Conservation (phyloP, 2,329 filamentous ascomycete genomes). For the Didymella glomerata region DNA sequence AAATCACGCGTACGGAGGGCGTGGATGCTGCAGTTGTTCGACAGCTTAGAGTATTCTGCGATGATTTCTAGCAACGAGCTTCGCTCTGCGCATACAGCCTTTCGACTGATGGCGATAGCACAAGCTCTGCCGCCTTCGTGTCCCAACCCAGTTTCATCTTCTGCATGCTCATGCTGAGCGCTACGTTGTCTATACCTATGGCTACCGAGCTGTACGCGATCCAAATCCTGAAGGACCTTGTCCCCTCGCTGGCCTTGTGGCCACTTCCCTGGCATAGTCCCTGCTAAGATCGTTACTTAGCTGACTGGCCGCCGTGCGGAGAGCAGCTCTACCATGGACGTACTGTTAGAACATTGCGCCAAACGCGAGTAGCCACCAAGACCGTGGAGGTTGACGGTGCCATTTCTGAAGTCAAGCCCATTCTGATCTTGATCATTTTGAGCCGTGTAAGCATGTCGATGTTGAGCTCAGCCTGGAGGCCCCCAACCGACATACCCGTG, state of each 20-base stretch:
- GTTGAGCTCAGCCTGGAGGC: neutral
- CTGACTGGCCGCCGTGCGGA: neutral
- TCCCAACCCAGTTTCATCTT: neutral
- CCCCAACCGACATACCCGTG: neutral
- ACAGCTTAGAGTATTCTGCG: neutral
- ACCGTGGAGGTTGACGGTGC: neutral
- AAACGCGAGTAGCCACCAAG: neutral
- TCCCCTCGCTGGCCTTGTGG: neutral
- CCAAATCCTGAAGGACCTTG: neutral
- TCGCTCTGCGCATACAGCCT: neutral
- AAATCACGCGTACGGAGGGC: neutral
- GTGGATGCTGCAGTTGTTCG: neutral
- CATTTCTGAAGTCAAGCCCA: neutral
- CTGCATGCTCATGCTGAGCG: neutral
- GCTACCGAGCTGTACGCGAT: neutral
- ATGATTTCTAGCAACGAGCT: neutral
- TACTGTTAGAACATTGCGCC: neutral
- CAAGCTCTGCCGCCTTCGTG: neutral
- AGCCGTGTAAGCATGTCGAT: neutral
- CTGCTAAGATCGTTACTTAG: neutral
- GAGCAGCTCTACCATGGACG: neutral
- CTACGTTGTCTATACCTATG: neutral
- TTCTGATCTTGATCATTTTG: neutral
- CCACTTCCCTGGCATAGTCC: neutral
- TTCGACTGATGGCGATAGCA: neutral